A percentile compares a stretch with the other conserved stretches of the same genome.
phyloP scores from a whole-genome alignment of 1,139 yeast genomes.

The Zygosaccharomyces pseudobailii region DNA sequence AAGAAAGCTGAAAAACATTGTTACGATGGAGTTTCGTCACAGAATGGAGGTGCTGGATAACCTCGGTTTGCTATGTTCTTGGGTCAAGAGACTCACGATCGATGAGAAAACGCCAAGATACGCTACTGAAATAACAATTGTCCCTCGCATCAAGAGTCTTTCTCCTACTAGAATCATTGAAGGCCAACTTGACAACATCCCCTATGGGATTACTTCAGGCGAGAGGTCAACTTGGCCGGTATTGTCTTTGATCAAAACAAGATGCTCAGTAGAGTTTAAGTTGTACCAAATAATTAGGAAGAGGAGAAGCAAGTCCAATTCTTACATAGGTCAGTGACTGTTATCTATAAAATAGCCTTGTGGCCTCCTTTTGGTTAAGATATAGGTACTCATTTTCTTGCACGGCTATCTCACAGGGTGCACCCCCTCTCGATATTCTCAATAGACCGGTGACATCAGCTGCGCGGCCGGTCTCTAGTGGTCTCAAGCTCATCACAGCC shows the following conservation, averaged over 20 bases:
- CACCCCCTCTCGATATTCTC: conserved; percentile 52
- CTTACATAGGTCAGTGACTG: conserved; percentile 5
- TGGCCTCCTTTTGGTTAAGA: conserved; percentile 51
- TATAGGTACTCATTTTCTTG: conserved; percentile 63
- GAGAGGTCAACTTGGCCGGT: conserved; percentile 94
- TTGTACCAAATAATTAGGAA: conserved; percentile 52
- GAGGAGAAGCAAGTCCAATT: conserved; percentile 39
- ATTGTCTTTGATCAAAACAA: conserved; percentile 75
- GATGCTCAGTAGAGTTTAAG: conserved; percentile 88
- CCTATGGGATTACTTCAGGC: conserved; percentile 88
- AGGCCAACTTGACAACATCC: conserved; percentile 61
- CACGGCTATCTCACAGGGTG: conserved; percentile 31
- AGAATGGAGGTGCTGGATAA: conserved; percentile 75
- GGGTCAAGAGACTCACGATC: conserved; percentile 70
- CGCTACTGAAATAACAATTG: conserved; percentile 78
- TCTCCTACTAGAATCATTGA: conserved; percentile 61
- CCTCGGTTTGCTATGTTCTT: conserved; percentile 67
- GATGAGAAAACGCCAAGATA: conserved; percentile 83
- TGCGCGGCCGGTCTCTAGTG: conserved; percentile 77
- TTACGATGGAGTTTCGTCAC: conserved; percentile 72
- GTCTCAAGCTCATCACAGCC: conserved; percentile 46
- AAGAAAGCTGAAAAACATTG: conserved; percentile 36
- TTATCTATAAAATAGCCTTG: conserved; percentile 40
- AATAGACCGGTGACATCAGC: conserved; percentile 75
- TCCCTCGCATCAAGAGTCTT: conserved; percentile 74